Conservation (phyloP, 495 filamentous ascomycete genomes). For the Tuber aestivum region DNA sequence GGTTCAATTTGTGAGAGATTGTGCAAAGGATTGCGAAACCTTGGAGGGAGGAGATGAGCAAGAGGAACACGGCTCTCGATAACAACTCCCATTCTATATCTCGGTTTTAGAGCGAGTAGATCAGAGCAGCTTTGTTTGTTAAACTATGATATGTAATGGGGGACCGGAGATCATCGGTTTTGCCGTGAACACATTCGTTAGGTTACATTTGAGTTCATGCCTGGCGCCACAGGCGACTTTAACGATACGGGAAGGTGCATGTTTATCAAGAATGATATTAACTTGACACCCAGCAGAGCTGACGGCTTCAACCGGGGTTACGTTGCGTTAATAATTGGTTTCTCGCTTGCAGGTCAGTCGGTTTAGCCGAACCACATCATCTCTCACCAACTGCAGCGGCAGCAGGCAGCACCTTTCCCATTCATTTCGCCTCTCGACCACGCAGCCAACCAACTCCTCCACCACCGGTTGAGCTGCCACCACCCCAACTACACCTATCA, state of each 20-base stretch:
- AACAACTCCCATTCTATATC: neutral
- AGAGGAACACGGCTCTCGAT: neutral
- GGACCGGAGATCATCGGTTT: neutral
- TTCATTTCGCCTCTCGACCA: neutral
- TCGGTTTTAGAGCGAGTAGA: neutral
- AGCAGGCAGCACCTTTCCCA: neutral
- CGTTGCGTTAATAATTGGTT: neutral
- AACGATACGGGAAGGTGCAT: neutral
- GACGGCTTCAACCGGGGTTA: neutral
- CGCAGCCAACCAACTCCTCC: neutral
- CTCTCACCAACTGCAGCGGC: neutral
- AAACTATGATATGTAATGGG: neutral
- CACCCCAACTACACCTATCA: neutral
- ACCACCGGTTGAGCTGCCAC: neutral
- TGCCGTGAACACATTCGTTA: neutral
- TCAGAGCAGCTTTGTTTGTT: neutral
- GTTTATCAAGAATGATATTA: neutral
- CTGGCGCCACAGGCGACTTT: neutral
- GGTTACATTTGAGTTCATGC: neutral
- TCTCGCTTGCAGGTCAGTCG: neutral
- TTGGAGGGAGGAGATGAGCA: slow-evolving; percentile 8
- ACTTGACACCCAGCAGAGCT: neutral
- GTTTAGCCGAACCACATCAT: neutral
- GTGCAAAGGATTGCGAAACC: slow-evolving; percentile 14
- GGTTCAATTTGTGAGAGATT: slow-evolving; percentile 50